Base-by-base conservation (phyloP, 1,284 basidiomycete species). In the Afroboletus lepidellus region DNA sequence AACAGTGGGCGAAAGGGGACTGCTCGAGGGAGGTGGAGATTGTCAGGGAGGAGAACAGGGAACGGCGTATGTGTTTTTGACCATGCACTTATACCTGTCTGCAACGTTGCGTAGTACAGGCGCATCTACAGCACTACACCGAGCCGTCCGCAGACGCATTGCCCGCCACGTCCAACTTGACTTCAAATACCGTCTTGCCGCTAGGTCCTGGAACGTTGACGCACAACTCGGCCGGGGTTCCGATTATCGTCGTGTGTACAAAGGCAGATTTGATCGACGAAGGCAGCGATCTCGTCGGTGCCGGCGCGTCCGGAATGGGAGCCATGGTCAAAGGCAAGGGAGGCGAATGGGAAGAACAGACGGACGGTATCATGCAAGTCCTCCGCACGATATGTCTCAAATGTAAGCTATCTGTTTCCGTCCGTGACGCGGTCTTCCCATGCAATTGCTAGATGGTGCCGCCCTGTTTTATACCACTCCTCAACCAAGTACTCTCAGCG, bases 301-400 rank as follows among this genome's bases (percentile, higher is more conserved):
- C 83, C 12, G 87, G 86, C 25, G 72, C 81, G 3, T 81, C 82
- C 3, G 86, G 83, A 2, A 90, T 87, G 85, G 85, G 87, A 18
- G 81, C 81, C 13, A 90, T 90, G 84, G 87, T 90, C 3, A 91
- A 90, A 70, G 89, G 88, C 1, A 92, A 90, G 68, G 89, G 88
- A 1, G 87, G 83, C 12, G 89, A 90, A 62, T 95, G 93, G 88
- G 97, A 99, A 69, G 96, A 98, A 69, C 80, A 91, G 60, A 95
- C 94, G 44, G 96, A 99, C 69, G 91, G 91, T 48, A 80, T 98
- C 20, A 96, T 98, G 84, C 96, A 99, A 65, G 85, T 93, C 21
- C 77, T 99, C 48, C 83, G 96, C 27, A 93, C 93, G 1, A 82
- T 98, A 53, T 97, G 92, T 64, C 74, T 98, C 46, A 90, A 92